phyloP scores from a whole-genome alignment of 2,329 filamentous ascomycete genomes.

The Xylaria sp. region DNA sequence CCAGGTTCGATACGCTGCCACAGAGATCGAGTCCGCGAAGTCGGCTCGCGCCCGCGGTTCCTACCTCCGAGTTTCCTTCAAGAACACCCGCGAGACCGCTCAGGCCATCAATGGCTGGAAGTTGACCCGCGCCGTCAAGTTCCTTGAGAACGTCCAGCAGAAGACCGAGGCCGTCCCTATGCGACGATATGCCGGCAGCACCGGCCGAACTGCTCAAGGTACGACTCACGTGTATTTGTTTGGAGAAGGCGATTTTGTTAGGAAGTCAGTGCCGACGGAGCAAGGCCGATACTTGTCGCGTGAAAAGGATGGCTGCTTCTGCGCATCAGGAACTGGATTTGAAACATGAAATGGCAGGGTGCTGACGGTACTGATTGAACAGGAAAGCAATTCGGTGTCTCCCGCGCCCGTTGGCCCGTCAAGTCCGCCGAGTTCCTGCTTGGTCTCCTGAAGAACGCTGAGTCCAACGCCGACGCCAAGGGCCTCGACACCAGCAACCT shows the following conservation, averaged over 20 bases:
- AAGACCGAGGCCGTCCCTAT: slow-evolving; percentile 98
- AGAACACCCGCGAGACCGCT: slow-evolving; percentile 99
- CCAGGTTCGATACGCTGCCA: slow-evolving; percentile 95
- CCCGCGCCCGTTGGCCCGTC: slow-evolving; percentile 97
- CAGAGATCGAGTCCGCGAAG: slow-evolving; percentile 85
- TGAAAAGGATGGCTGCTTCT: background rate
- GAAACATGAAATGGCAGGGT: background rate
- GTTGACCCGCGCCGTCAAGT: slow-evolving; percentile 89
- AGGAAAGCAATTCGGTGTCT: slow-evolving; percentile 99
- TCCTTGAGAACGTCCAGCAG: slow-evolving; percentile 97
- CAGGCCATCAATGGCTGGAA: slow-evolving; percentile 99
- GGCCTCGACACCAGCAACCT: slow-evolving; percentile 97
- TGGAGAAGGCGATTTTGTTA: background rate
- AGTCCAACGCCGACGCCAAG: slow-evolving; percentile 96
- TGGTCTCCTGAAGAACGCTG: slow-evolving; percentile 95
- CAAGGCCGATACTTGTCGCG: background rate
- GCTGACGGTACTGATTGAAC: slow-evolving; percentile 35
- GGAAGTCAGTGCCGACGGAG: background rate
- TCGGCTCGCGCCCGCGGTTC: slow-evolving; percentile 97
- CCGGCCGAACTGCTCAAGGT: slow-evolving; percentile 97
- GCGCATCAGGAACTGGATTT: slow-evolving; percentile 9
- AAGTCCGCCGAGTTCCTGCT: slow-evolving; percentile 99
- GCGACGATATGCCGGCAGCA: slow-evolving; percentile 96
- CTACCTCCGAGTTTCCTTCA: slow-evolving; percentile 99
- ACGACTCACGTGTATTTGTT: slow-evolving; percentile 53